These are phyloP conservation scores for Uronychia setigera DNA, from an alignment of 73 alveolate species.

Conservation along the genomic window DNA sequence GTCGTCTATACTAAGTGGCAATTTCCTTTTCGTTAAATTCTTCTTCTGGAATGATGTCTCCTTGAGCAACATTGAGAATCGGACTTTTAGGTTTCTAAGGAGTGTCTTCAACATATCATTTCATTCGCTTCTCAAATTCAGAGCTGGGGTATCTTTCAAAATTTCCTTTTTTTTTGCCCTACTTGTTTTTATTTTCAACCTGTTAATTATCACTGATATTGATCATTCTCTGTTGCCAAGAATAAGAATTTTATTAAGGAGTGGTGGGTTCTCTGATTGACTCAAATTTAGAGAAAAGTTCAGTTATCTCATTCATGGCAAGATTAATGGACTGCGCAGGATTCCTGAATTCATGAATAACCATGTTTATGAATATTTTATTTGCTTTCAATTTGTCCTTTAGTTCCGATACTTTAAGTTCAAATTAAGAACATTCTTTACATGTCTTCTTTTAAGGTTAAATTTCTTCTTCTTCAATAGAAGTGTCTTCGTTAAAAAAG, in stretches of 20 bases:
- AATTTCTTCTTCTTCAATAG: neutral
- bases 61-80: too few species aligned
- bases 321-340: neutral
- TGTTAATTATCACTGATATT: too few species aligned
- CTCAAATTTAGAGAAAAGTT: neutral
- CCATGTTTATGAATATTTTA: neutral
- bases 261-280: neutral
- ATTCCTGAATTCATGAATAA: neutral
- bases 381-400: neutral
- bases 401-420: neutral
- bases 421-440: too few species aligned
- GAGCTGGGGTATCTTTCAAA: too few species aligned
- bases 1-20: neutral
- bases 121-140: too few species aligned
- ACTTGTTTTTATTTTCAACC: too few species aligned
- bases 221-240: too few species aligned
- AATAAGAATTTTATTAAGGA: neutral
- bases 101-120: too few species aligned
- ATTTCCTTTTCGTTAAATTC: neutral
- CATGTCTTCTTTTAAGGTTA: too few species aligned
- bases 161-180: too few species aligned
- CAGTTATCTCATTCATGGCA: neutral
- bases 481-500: neutral
- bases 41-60: too few species aligned
- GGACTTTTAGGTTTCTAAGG: too few species aligned